phyloP scores from a whole-genome alignment of 2,329 filamentous ascomycete genomes.

The Aspergillus fischeri region DNA sequence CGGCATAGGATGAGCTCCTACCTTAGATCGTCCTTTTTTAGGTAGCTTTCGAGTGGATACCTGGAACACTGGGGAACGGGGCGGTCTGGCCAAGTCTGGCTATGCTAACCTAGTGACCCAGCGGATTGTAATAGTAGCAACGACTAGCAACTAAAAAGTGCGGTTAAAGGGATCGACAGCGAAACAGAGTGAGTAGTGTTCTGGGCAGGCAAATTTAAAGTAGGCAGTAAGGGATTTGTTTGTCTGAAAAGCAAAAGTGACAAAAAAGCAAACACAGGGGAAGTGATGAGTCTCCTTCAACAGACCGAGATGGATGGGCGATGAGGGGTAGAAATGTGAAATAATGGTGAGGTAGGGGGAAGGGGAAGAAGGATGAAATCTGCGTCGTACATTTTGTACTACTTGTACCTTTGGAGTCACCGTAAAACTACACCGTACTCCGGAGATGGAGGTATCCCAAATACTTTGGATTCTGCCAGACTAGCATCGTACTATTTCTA shows the following conservation, averaged over 20 bases:
- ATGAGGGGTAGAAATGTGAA: not conserved
- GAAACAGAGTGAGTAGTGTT: not conserved
- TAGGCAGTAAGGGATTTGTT: not conserved
- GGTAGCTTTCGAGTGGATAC: slow-evolving; percentile 3
- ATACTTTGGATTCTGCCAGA: no score
- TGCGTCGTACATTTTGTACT: not conserved
- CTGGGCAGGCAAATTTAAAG: not conserved
- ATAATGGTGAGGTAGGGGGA: not conserved
- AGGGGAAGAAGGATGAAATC: not conserved
- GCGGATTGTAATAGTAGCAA: slow-evolving; percentile 12
- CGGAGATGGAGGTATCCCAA: not conserved
- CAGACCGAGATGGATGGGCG: not conserved
- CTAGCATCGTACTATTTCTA: not conserved
- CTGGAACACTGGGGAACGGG: not conserved
- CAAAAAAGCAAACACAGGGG: not conserved
- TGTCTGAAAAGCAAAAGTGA: not conserved
- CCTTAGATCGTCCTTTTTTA: slow-evolving; percentile 3
- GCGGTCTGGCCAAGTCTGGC: slow-evolving; percentile 17
- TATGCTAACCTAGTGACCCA: not conserved
- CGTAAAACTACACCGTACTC: not conserved
- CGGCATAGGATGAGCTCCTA: slow-evolving; percentile 11
- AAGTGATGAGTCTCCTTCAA: not conserved
- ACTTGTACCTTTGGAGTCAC: not conserved
- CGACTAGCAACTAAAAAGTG: not conserved
- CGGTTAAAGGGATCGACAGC: not conserved